Base-by-base conservation (phyloP, 2,329 filamentous ascomycete species). In the Plenodomus biglobosus region DNA sequence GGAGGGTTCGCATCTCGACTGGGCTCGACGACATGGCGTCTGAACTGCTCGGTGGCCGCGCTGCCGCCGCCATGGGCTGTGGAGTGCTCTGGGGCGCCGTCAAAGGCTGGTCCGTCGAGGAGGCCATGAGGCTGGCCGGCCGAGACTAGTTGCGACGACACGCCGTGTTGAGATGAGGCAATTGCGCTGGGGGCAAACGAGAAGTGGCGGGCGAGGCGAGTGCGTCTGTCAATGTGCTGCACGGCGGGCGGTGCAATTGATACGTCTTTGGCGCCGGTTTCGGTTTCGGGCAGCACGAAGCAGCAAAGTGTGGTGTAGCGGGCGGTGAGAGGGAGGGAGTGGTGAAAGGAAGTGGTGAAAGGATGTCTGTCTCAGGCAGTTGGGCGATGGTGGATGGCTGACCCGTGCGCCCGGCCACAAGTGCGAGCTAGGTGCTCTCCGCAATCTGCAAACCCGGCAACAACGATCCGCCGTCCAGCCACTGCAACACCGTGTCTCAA, bases 1-100 rank as follows among this genome's bases (percentile, higher is more conserved):
- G 56, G 8, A 71, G 58, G 19, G 65, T 66, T 52, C 51, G 55
- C 68, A 71, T 69, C 51, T 71, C 69, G 32, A 71, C 64, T n/a
- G 65, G 62, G 42, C 59, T 66, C 16, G 65, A 52, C 7, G 64
- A 58, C 10, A 53, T 48, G 18, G 55, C 48, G 32, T 61, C 58
- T 42, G 63, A 59, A 21, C 50, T 55, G 38, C 58, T 62, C 32
- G 55, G 50, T 22, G 62, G 56, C 32, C 58, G 62, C 50, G 62
- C 65, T 40, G 46, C 53, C 13, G 61, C 38, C 8, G 46, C 38
- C 15, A 46, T 42, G 21, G 53, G 52, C 44, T 66, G 64, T 38
- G 66, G 57, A 39, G 56, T 60, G 27, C 44, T 60, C 36, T 59
- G 60, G 46, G 59, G 52, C 40, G 55, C 53, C 42, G 63, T 60